Evolutionary conservation across 1,284 basidiomycete genomes (phyloP), one percentile per base, ranked within the genome.

Genomic region (Boletus subluridellus): DNA sequence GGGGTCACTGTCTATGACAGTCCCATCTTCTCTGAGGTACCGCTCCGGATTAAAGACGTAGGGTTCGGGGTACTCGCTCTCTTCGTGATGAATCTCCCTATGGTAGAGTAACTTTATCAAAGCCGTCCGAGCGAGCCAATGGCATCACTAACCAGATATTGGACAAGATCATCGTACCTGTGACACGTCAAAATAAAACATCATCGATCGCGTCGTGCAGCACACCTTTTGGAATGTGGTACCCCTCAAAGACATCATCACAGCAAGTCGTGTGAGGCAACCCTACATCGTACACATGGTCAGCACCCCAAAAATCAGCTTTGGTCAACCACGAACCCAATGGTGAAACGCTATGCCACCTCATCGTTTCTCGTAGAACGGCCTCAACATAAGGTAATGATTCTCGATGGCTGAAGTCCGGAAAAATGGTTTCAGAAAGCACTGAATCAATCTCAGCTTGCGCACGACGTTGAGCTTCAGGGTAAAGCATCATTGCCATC

Each of bases 181-280:
- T 38, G 9, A 26, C 24, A 7, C 14, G 32, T 61, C 42, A 60
- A 48, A 14, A 60, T n/a, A 21, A 37, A 38, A 46, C 39, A 49
- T 39, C 46, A 14, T 34, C 9, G 5, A 57, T 42, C 49, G 47
- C 45, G 10, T 48, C 46, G 2, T 49, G 37, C 3, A 34, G 4
- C 62, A 24, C 44, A 71, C 73, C 73, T 59, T 72, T 68, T 2
- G 73, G 73, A 49, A 72, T 72, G 30, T 67, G 64, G 50, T 73
- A 67, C 4, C 69, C 71, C 39, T 73, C 69, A 46, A 69, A 75
- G 5, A 71, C 54, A 49, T 73, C 71, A 45, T 73, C 66, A 35
- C 54, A 47, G 24, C 55, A 54, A 10, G 73, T 73, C 56, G 60
- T 62, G 32, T 65, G 73, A 34, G 71, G 69, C 21, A 75, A 46